These are phyloP conservation scores for Tillandsia fasciculata DNA, from an alignment of 176 grass and related monocot species.

Conservation along the genomic window DNA sequence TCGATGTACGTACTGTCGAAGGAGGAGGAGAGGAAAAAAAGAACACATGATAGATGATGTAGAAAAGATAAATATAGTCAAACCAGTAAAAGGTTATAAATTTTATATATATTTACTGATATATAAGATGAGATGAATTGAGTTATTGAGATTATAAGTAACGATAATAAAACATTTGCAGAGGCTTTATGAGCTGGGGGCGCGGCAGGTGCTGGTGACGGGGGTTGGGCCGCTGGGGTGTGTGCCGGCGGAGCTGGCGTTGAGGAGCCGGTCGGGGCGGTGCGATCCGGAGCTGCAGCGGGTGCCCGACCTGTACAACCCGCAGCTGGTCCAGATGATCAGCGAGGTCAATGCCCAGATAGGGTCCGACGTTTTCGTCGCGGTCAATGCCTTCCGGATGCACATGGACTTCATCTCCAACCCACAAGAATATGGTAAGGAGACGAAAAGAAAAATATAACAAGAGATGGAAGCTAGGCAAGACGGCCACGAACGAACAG, in stretches of 20 bases:
- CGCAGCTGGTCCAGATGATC: conserved; percentile 35
- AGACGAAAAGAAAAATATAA: not conserved
- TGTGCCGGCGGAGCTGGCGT: conserved; percentile 71
- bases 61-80: too few relatives aligned
- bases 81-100: too few relatives aligned
- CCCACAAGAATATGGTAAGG: conserved; percentile 28
- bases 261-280: conserved; percentile 47
- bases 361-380: conserved; percentile 39
- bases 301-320: conserved; percentile 60
- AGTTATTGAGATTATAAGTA: not conserved
- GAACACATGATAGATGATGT: too few relatives aligned
- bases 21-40: too few relatives aligned
- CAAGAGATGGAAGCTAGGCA: not conserved
- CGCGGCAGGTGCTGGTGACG: conserved; percentile 53
- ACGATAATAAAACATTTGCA: not conserved
- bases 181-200: conserved; percentile 43
- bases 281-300: conserved; percentile 77
- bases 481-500: not conserved
- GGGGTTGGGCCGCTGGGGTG: conserved; percentile 74
- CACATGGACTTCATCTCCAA: conserved; percentile 65
- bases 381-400: conserved; percentile 42
- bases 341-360: conserved; percentile 27
- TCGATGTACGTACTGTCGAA: too few relatives aligned
- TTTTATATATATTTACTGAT: not conserved
- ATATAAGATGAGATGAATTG: not conserved